These are phyloP conservation scores for Filosporella fistucella DNA, from an alignment of 495 filamentous ascomycete genomes.

Conservation along the genomic window DNA sequence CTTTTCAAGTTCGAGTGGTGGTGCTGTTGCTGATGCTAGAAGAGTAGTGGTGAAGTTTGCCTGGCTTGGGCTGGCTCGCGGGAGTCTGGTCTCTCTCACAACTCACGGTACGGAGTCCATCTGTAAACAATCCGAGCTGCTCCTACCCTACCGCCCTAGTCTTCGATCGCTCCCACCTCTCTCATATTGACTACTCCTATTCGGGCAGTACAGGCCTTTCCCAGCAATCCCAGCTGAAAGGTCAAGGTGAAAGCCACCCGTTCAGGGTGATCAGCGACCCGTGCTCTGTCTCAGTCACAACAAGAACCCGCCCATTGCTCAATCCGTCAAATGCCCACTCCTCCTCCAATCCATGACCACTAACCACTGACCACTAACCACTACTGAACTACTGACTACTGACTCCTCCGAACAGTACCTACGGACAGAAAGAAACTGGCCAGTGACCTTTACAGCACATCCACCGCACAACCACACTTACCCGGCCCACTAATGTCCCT, in stretches of 20 bases:
- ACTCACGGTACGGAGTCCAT: too few species aligned
- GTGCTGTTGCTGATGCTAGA: too few species aligned
- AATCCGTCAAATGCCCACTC: too few species aligned
- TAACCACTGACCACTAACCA: not conserved
- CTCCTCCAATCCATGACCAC: too few species aligned
- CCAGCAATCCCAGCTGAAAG: constrained; percentile 8
- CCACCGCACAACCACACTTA: not conserved
- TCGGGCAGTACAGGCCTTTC: constrained; percentile 1
- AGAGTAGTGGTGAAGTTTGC: too few species aligned
- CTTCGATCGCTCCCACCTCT: not conserved
- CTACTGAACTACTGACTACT: not conserved
- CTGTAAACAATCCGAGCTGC: too few species aligned
- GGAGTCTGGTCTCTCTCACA: too few species aligned
- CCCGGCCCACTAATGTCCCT: not conserved
- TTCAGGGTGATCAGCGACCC: constrained; percentile 2
- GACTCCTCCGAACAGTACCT: not conserved
- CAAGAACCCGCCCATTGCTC: too few species aligned
- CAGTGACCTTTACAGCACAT: not conserved
- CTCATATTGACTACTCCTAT: not conserved
- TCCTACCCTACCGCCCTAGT: not conserved
- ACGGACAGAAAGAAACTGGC: not conserved
- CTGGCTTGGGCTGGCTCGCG: too few species aligned
- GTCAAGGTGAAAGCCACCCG: constrained; percentile 6
- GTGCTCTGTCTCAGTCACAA: constrained; percentile 6
- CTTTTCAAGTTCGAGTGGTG: too few species aligned